phyloP scores from a whole-genome alignment of 2,329 filamentous ascomycete species.

The Alternaria consortialis region DNA sequence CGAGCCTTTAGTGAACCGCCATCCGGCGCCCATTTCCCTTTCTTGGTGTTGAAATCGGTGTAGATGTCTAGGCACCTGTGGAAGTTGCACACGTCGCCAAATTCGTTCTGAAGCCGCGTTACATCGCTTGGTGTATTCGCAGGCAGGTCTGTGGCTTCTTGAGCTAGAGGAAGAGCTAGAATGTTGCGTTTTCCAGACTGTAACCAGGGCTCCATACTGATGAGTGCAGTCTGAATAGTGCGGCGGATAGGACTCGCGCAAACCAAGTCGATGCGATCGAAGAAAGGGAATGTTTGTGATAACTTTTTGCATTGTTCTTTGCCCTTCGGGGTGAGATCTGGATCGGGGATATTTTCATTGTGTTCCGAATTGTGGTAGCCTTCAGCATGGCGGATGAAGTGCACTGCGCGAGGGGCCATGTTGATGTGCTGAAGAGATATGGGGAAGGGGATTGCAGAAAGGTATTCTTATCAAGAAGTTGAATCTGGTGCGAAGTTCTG shows the following conservation, averaged over 20 bases:
- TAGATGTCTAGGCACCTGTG: conserved; percentile 9
- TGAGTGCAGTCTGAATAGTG: conserved; percentile 78
- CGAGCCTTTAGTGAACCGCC: neutral
- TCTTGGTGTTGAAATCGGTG: conserved; percentile 9
- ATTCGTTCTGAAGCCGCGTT: conserved; percentile 5
- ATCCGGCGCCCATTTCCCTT: conserved; percentile 9
- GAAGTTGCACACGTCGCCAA: conserved; percentile 7
- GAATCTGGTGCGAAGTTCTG: neutral
- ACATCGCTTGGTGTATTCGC: conserved; percentile 19
- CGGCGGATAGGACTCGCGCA: conserved; percentile 81
- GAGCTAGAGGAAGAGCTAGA: conserved; percentile 16
- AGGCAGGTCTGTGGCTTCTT: conserved; percentile 16
- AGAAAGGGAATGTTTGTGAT: conserved; percentile 69
- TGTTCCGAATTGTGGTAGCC: conserved; percentile 77
- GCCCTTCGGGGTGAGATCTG: conserved; percentile 76
- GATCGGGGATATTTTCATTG: conserved; percentile 77
- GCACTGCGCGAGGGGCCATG: conserved; percentile 27
- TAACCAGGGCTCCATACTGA: conserved; percentile 66
- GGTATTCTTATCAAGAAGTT: neutral
- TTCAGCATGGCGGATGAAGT: conserved; percentile 73
- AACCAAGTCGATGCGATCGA: conserved; percentile 67
- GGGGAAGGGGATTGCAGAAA: neutral
- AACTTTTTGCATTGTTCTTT: conserved; percentile 75
- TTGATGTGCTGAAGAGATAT: neutral
- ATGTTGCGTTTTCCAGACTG: conserved; percentile 11